Percentiles rank a stretch among this genome's conserved stretches.
phyloP scores from a whole-genome alignment of 148 eudicot genomes.

The Camellia japonica region DNA sequence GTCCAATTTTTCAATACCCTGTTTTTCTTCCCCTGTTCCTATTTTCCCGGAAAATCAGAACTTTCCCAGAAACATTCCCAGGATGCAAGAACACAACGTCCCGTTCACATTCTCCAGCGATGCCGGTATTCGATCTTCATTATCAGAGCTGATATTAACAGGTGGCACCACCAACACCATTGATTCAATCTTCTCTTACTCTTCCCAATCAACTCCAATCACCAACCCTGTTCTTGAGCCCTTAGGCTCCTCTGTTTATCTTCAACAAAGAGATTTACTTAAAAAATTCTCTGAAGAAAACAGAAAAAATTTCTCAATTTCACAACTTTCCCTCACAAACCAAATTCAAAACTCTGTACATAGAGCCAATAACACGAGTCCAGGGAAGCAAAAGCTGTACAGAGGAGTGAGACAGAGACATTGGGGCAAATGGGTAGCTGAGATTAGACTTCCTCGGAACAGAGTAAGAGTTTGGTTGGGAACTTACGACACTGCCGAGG shows the following conservation, averaged over 20 bases:
- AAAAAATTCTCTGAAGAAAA: conserved; percentile 54
- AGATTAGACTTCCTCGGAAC: conserved; percentile 88
- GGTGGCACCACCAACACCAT: conserved; percentile 64
- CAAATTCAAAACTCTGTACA: conserved; percentile 17
- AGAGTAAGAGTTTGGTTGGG: conserved; percentile 94
- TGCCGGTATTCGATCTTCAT: conserved; percentile 40
- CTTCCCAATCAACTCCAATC: conserved; percentile 31
- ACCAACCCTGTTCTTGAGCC: conserved; percentile 39
- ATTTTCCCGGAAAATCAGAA: conserved; percentile 14
- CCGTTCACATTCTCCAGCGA: conserved; percentile 21
- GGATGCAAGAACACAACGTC: conserved; percentile 44
- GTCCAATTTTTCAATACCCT: conserved; percentile 25
- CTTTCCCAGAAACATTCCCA: conserved; percentile 19
- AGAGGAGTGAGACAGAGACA: conserved; percentile 97
- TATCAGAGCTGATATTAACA: conserved; percentile 62
- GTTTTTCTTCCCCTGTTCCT: conserved; percentile 20
- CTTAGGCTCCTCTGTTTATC: conserved; percentile 76
- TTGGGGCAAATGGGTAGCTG: conserved; percentile 99
- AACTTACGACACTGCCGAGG: conserved; percentile 82
- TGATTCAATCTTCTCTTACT: conserved; percentile 77
- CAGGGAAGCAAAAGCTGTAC: conserved; percentile 69
- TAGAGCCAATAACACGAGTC: conserved; percentile 7
- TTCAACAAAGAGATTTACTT: conserved; percentile 64
- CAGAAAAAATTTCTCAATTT: conserved; percentile 23
- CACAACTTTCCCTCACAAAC: conserved; percentile 8